Evolutionary conservation across 768 basidiomycete genomes (phyloP).

Genomic region (button mushroom (Agaricus bisporus)): DNA sequence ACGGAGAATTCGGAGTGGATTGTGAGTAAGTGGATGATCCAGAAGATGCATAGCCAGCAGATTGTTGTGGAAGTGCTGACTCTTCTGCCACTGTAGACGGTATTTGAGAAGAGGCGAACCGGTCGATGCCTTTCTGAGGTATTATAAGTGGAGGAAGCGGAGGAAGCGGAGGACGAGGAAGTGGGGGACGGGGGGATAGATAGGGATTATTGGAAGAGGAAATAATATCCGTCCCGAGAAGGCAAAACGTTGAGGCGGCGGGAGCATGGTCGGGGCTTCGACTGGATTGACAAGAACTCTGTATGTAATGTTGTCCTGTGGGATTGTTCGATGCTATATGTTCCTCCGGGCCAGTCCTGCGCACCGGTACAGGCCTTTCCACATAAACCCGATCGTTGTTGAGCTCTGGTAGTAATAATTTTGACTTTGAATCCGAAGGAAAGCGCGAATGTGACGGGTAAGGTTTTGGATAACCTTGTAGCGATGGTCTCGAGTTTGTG

Average conservation of each 20-base stretch:
- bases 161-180: background rate
- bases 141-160: slow-evolving; percentile 3
- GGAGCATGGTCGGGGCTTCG: background rate
- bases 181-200: background rate
- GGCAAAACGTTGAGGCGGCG: background rate
- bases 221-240: background rate
- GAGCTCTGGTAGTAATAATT: background rate
- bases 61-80: background rate
- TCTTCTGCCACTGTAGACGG: background rate
- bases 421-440: no score
- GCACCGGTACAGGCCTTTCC: background rate
- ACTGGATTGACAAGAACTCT: background rate
- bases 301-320: background rate
- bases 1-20: slow-evolving; percentile 5
- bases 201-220: background rate
- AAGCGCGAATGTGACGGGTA: no score
- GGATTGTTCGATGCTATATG: background rate
- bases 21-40: slow-evolving; percentile 5
- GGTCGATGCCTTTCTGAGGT: background rate
- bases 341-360: background rate
- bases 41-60: background rate
- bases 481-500: no score
- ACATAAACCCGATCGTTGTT: background rate
- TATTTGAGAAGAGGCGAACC: background rate
- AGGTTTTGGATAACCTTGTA: no score